Percentiles rank a stretch among this genome's conserved stretches.
These are phyloP conservation scores for Brasenia schreberi DNA, from an alignment of 164 flowering plant species.

Conservation along the genomic window DNA sequence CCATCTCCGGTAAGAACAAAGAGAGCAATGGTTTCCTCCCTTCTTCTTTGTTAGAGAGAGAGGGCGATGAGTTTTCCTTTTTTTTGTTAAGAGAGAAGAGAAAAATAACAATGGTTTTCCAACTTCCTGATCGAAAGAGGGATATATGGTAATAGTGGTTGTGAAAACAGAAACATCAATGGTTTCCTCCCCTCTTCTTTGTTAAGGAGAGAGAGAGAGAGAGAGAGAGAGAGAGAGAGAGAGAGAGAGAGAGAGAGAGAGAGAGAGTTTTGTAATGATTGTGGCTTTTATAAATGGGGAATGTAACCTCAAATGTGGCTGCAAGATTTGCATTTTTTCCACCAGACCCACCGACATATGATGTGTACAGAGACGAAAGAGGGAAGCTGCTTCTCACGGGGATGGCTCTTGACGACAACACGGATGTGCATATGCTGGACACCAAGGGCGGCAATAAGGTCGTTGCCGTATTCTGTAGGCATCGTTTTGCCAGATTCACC, in stretches of 20 bases:
- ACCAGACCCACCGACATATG: conserved; percentile 91
- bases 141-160: neutral
- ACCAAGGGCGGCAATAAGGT: conserved; percentile 71
- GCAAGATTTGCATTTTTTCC: conserved; percentile 93
- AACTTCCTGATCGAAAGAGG: neutral
- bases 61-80: no score
- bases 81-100: no score
- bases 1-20: no score
- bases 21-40: no score
- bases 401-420: conserved; percentile 55
- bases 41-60: no score
- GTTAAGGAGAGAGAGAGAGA: neutral
- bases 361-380: conserved; percentile 38
- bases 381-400: conserved; percentile 51
- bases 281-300: conserved; percentile 47
- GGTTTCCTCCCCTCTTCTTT: neutral
- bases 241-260: neutral
- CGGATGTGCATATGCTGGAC: conserved; percentile 58
- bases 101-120: neutral
- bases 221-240: neutral
- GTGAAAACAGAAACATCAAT: neutral
- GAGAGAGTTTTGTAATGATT: neutral
- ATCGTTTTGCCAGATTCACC: conserved; percentile 74
- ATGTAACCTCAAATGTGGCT: conserved; percentile 73
- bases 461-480: conserved; percentile 88